Percentiles rank a stretch among this genome's conserved stretches.
Evolutionary conservation across 768 basidiomycete genomes (phyloP).

Genomic region (Agrocybe chaxingu): DNA sequence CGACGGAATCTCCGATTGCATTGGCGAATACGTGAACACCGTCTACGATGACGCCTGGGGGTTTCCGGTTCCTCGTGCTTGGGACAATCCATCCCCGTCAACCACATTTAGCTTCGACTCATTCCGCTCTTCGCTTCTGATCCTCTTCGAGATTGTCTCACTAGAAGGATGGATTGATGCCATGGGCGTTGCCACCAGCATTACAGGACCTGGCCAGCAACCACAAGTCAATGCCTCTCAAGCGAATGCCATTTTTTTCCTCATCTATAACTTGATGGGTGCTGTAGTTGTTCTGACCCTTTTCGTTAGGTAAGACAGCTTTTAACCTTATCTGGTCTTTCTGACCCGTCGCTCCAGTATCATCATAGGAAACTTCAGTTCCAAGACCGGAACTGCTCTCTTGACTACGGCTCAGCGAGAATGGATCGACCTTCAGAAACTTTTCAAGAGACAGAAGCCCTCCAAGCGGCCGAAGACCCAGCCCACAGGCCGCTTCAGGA

Average conservation of each 20-base stretch:
- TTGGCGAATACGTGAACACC: conserved; percentile 68
- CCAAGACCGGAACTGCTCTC: conserved; percentile 82
- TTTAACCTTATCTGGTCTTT: background rate
- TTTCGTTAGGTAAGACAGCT: conserved; percentile 74
- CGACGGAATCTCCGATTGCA: conserved; percentile 60
- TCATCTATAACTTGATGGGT: conserved; percentile 89
- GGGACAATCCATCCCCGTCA: conserved; percentile 82
- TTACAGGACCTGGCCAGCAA: conserved; percentile 67
- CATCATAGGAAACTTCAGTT: conserved; percentile 91
- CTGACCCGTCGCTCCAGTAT: conserved; percentile 50
- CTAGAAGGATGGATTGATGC: conserved; percentile 98
- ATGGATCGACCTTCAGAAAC: conserved; percentile 91
- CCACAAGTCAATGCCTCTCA: conserved; percentile 71
- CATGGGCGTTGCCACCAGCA: conserved; percentile 75
- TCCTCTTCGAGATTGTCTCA: conserved; percentile 95
- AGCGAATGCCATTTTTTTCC: conserved; percentile 85
- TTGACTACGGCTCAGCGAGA: conserved; percentile 84
- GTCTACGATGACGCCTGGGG: conserved; percentile 59
- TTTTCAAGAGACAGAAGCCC: conserved; percentile 83
- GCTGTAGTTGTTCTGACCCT: conserved; percentile 87
- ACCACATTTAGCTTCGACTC: conserved; percentile 88
- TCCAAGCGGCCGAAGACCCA: conserved; percentile 71
- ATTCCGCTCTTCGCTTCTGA: conserved; percentile 79
- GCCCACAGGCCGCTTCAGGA: conserved; percentile 52
- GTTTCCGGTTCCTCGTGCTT: conserved; percentile 80